Percentiles rank a stretch among this genome's conserved stretches.
Conservation (phyloP, 306 rosid species). For the Fagus sylvatica region DNA sequence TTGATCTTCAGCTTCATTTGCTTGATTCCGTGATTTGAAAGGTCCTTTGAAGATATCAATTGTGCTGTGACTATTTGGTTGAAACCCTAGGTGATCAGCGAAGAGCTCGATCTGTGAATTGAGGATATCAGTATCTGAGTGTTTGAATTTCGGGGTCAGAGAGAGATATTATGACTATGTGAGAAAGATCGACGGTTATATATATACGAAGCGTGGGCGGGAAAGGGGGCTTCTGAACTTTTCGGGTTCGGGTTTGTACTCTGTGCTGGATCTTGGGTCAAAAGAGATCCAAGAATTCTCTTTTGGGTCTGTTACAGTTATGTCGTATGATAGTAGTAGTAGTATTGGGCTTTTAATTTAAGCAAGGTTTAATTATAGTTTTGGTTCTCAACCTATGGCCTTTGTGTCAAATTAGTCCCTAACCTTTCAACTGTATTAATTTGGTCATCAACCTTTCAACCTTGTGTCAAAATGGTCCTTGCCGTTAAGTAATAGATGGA, state of each 20-base stretch:
- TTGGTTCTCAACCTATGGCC: too few species aligned
- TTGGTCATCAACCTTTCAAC: too few species aligned
- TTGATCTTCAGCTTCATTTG: conserved; percentile 74
- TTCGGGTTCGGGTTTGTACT: background rate
- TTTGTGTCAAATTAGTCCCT: too few species aligned
- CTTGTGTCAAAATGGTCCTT: too few species aligned
- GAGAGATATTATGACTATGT: background rate
- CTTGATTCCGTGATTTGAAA: conserved; percentile 12
- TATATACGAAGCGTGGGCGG: conserved; percentile 5
- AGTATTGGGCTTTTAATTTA: too few species aligned
- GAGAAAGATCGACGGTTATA: conserved; percentile 12
- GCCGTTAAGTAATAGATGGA: too few species aligned
- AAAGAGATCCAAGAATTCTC: background rate
- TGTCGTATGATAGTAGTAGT: too few species aligned
- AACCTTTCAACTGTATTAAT: too few species aligned
- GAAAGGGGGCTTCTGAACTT: background rate
- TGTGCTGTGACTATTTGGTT: background rate
- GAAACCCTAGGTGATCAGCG: conserved; percentile 12
- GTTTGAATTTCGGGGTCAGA: background rate
- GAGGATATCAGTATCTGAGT: background rate
- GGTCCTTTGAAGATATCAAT: background rate
- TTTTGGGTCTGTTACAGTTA: background rate
- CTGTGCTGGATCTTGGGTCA: background rate
- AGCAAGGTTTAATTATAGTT: too few species aligned
- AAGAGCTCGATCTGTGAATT: conserved; percentile 12